Evolutionary conservation across 2,329 filamentous ascomycete genomes (phyloP), one percentile per base, ranked within the genome.

Genomic region (Claviceps lovelessii): DNA sequence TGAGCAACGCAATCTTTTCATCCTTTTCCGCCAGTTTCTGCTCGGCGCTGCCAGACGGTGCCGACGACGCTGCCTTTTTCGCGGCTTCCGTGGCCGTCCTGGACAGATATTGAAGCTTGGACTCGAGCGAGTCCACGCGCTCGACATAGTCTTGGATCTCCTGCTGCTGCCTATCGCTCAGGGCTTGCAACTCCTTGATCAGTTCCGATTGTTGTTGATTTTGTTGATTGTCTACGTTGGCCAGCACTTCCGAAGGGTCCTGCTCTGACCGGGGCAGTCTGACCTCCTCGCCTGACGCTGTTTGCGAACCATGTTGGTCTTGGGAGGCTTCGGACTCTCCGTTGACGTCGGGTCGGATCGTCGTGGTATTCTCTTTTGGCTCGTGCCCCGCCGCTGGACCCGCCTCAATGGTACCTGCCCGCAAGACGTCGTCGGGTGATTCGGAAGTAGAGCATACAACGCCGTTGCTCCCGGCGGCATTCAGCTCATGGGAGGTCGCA

Each of bases 11-110:
- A 62, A 97, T 94, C 66, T 88, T 88, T 62, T 91, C 84, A 62
- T 97, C 90, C 65, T 90, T 95, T 63, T 95, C 90, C 1, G 88
- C 86, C 15, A 97, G 68, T 64, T 87, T 90, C 67, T 85, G 88
- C 60, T 95, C 87, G 1, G 76, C 55, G 55, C 83, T 87, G 6
- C 85, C 85, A 0, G 79, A 65, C 2, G 79, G 72, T 0, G 85
- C 81, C 29, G 76, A 72, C n/a, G 77, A 72, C 2, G 81, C 83
- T 7, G 83, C 78, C 60, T 82, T 80, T 63, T 84, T 85, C 1
- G 93, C 88, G 0, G 84, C 76, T 37, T 90, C 85, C 0, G 86
- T 81, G 13, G 87, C 84, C 64, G 90, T 86, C 58, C 85, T 85
- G 2, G 90, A 84, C 13, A 98, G 73, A 64, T 94, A 96, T 60